Evolutionary conservation across 2,329 filamentous ascomycete genomes (phyloP), one percentile per base, ranked within the genome.

Genomic region (Lasiodiplodia citricola): DNA sequence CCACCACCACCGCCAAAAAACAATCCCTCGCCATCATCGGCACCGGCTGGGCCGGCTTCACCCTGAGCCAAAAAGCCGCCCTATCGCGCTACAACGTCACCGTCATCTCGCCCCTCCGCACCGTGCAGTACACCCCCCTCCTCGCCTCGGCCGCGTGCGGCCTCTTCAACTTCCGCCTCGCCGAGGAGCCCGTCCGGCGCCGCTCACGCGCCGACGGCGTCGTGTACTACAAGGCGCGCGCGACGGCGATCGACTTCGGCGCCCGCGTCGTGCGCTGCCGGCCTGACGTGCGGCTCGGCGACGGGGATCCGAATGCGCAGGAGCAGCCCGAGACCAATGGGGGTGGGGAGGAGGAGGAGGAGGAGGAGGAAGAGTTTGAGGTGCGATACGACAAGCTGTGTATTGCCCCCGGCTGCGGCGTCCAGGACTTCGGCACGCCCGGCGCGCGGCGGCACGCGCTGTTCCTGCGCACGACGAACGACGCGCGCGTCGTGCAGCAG

Each of bases 111-210:
- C 82, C 82, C 1, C 70, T 78, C 16, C 75, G 80, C 16, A 84
- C 81, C 3, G 77, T 81, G 35, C 80, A 81, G 52, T 82, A 83
- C 68, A 84, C 82, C 0, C 82, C 83, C 7, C 75, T 84, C 1
- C 78, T 84, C 67, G 69, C 67, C 70, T 72, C 67, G 44, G 82
- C 82, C 41, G 82, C 83, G 13, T 81, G 80, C 55, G 82, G 81
- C 0, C 77, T 83, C 41, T 84, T 84, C 76, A 77, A 83, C 67
- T 83, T 83, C 70, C 77, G 80, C 16, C 76, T 83, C 1, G 82
- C 82, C 25, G 82, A 84, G 70, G 82, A 84, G 71, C 81, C 82
- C 1, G 73, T 84, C 6, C 76, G 81, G 11, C 74, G 79, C 23
- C 75, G 77, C 52, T 71, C 73, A 31, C 73, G 77, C 7, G 69